A percentile compares a stretch with the other conserved stretches of the same genome.
Evolutionary conservation across 257 asterid species (phyloP).

Genomic region (Nicotiana tabacum): DNA sequence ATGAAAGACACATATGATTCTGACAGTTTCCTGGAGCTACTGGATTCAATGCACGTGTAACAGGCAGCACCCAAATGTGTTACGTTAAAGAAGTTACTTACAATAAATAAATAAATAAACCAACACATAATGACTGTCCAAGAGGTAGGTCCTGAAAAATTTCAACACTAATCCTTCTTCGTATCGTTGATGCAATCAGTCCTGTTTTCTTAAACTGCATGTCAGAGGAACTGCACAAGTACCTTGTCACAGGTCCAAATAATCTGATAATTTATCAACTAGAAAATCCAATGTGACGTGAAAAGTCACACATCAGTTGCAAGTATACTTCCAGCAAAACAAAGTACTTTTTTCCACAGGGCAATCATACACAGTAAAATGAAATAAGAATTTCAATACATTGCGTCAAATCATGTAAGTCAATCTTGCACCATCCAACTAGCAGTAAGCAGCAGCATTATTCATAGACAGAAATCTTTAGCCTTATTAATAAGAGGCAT

Average conservation of each 20-base stretch:
- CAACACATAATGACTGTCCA: background rate
- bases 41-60: background rate
- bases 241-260: background rate
- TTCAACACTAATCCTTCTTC: background rate
- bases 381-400: background rate
- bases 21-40: background rate
- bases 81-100: background rate
- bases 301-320: background rate
- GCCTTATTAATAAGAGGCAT: background rate
- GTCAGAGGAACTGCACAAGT: background rate
- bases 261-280: background rate
- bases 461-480: background rate
- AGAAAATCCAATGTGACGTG: background rate
- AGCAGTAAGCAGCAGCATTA: background rate
- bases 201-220: background rate
- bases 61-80: background rate
- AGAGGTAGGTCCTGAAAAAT: background rate
- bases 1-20: background rate
- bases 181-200: background rate
- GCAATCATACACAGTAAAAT: background rate
- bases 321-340: background rate
- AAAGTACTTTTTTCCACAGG: background rate
- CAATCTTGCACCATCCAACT: background rate
- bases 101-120: background rate
- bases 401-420: background rate